These are phyloP conservation scores for Fusarium haematococcum DNA, from an alignment of 2,329 filamentous ascomycete genomes.

Conservation along the genomic window DNA sequence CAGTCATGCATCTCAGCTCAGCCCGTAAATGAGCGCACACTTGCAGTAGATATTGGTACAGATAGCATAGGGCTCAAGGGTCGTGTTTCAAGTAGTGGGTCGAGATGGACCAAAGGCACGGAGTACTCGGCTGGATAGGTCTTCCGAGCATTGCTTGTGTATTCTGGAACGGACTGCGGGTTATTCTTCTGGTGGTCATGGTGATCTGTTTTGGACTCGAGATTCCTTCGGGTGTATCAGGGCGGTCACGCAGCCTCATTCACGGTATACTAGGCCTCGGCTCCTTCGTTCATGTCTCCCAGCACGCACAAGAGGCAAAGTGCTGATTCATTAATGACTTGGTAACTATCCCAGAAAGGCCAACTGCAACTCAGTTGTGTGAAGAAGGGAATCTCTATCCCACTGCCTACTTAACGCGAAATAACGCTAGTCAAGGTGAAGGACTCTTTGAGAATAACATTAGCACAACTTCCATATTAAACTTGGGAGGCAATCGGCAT, in stretches of 20 bases:
- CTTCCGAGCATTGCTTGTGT: not conserved
- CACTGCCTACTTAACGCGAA: not conserved
- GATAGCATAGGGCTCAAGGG: not conserved
- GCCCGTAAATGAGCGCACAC: not conserved
- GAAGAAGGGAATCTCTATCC: not conserved
- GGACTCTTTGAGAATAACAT: not conserved
- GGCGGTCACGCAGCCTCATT: not conserved
- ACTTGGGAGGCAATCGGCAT: not conserved
- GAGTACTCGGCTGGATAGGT: not conserved
- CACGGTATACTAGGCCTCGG: not conserved
- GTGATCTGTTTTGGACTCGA: not conserved
- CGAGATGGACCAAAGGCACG: not conserved
- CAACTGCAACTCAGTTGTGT: not conserved
- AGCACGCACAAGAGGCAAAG: not conserved
- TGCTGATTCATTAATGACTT: not conserved
- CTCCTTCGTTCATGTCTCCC: not conserved
- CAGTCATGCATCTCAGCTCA: not conserved
- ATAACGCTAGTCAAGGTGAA: not conserved
- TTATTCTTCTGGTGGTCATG: not conserved
- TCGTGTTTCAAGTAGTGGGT: not conserved
- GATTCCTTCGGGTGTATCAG: not conserved
- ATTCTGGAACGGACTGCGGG: not conserved
- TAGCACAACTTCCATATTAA: not conserved
- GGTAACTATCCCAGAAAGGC: not conserved
- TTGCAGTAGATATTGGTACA: not conserved